Base-by-base conservation (phyloP, 1,284 basidiomycete genomes). In the Kwoniella shivajii region DNA sequence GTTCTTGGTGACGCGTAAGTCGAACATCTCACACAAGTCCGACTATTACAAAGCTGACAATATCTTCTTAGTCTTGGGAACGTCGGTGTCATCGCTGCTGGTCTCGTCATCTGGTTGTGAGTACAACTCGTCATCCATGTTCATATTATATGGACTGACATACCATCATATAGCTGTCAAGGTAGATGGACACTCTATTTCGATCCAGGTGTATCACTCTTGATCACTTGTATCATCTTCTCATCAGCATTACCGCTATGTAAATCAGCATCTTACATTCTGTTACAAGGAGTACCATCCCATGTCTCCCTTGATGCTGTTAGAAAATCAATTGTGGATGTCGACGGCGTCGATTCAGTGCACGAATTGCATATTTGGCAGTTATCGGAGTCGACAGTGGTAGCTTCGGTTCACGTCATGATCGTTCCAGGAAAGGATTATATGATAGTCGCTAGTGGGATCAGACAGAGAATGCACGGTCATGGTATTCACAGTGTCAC, bases 321-420 rank as follows among this genome's bases (percentile, higher is more conserved):
- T 16, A 86, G 89, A 49, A 78, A 82, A 14, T 86, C 88, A 5
- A 93, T 99, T 61, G 80, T 89, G 26, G 79, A 80, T 6, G 88
- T 97, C 16, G 83, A 88, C 2, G 95, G 96, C 42, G 95, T 99
- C 22, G 81, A 91, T 56, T 92, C 91, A 26, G 83, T 99, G 30
- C 96, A 99, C 74, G 93, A 94, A 61, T 83, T 99, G 30, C 96
- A 99, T 78, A 86, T 99, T 53, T 99, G 96, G 96, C 93, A 96
- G 73, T 81, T 94, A 31, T 88, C 87, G 16, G 89, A 92, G 76
- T 83, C 82, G 61, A 97, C 96, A 73, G 86, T 93, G 50, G 90
- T 99, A 34, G 95, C 95, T 4, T 94, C 90, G 0, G 93, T 99
- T 18, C 96, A 99, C 78, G 90, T 99, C 45, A 84, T 92, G 61